Evolutionary conservation across 768 basidiomycete species (phyloP), one percentile per base, ranked within the genome.

Genomic region (Sporobolomyces phaffii): DNA sequence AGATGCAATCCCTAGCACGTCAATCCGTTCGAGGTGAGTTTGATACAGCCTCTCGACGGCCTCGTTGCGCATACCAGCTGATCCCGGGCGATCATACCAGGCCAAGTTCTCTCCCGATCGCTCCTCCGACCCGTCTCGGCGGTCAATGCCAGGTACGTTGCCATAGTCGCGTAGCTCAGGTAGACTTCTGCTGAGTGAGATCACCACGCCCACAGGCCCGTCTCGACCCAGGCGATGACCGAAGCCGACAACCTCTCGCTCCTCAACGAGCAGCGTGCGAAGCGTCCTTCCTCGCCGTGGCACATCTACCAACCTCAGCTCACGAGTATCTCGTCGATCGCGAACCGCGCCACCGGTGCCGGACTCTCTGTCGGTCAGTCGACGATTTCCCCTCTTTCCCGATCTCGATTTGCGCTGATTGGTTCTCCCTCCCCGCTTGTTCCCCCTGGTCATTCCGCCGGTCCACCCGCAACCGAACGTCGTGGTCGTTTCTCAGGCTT

Each of bases 241-340:
- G 34, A 69, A 15, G 50, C 64, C 33, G 76, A 80, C 63, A 75
- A 74, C 62, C 63, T 76, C 38, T 81, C 81, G 6, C 87, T 91
- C 69, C 81, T 97, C 73, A 94, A 98, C 82, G 78, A 83, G 72
- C 93, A 98, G 78, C 88, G 96, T 70, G 79, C 90, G 54, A 81
- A 81, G 53, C 87, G 96, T n/a, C 94, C 96, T 22, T 88, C 83
- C 68, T 89, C 88, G 74, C 96, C 96, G 13, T 88, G 91, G 77
- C 91, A 91, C 62, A 98, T 99, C 79, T 99, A 99, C 80, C 54
- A 93, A 76, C 89, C 88, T 2, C 90, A 98, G 79, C 78, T 98
- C 51, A 97, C 94, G 40, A 94, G 90, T 90, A 18, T 89, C 60
- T 82, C 79, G 7, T 96, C 91, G 22, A 91, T 94, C 74, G 85